Evolutionary conservation across 495 filamentous ascomycete genomes (phyloP).

Genomic region (Tuber borchii): DNA sequence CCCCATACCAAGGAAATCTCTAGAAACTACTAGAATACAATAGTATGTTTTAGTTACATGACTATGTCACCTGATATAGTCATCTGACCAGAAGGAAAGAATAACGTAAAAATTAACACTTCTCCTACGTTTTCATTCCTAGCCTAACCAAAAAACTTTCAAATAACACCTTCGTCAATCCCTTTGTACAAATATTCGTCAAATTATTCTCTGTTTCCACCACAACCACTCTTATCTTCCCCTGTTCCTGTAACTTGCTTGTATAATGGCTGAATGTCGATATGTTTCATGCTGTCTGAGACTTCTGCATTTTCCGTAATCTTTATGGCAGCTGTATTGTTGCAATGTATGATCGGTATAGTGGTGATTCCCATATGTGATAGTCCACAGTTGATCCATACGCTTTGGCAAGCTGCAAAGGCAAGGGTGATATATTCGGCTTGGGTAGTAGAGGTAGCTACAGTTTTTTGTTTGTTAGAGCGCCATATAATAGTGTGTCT

Average conservation of each 20-base stretch:
- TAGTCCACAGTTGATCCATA: not conserved
- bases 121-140: too few relatives aligned
- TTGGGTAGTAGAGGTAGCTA: not conserved
- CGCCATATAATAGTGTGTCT: not conserved
- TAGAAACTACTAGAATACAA: too few relatives aligned
- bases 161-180: too few relatives aligned
- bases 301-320: not conserved
- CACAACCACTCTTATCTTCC: not conserved
- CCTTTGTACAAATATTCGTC: too few relatives aligned
- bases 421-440: not conserved
- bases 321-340: not conserved
- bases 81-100: too few relatives aligned
- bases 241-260: not conserved
- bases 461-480: not conserved
- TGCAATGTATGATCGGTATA: not conserved
- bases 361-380: not conserved
- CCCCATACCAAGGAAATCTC: too few relatives aligned
- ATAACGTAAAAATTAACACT: too few relatives aligned
- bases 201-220: not conserved
- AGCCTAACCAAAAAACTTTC: too few relatives aligned
- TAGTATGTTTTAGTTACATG: too few relatives aligned
- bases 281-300: not conserved
- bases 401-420: not conserved
- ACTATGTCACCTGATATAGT: too few relatives aligned
- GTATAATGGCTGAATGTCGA: not conserved